Conservation (phyloP, 352 stramenopile genomes). For the Phytophthora multivora region DNA sequence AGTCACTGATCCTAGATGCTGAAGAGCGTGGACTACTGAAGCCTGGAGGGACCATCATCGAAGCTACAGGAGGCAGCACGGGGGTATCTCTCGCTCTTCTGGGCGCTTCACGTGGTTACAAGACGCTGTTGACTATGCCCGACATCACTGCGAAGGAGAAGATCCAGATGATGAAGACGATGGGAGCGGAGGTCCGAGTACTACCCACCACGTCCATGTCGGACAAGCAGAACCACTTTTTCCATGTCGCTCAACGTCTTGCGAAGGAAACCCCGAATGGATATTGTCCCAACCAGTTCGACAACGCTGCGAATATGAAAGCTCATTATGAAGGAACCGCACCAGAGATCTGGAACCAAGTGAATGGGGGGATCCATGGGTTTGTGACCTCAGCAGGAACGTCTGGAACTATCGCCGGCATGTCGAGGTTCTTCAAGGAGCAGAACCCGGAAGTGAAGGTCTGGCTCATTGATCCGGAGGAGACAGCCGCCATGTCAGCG, state of each 20-base stretch:
- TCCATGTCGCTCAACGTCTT: slow-evolving; percentile 69
- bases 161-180: slow-evolving; percentile 79
- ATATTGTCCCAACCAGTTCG: slow-evolving; percentile 77
- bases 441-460: slow-evolving; percentile 58
- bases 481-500: slow-evolving; percentile 84
- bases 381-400: slow-evolving; percentile 92
- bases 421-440: slow-evolving; percentile 94
- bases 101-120: slow-evolving; percentile 85
- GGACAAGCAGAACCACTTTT: slow-evolving; percentile 78
- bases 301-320: slow-evolving; percentile 75
- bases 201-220: slow-evolving; percentile 65
- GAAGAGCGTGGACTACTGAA: slow-evolving; percentile 87
- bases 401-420: slow-evolving; percentile 92
- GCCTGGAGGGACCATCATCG: slow-evolving; percentile 64
- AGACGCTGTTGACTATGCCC: slow-evolving; percentile 79
- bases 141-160: slow-evolving; percentile 74
- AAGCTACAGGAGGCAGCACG: slow-evolving; percentile 92
- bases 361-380: slow-evolving; percentile 89
- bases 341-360: slow-evolving; percentile 91
- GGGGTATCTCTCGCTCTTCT: slow-evolving; percentile 92
- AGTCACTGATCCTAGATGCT: slow-evolving; percentile 93
- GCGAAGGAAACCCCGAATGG: slow-evolving; percentile 37
- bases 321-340: slow-evolving; percentile 83
- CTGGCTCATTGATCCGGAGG: slow-evolving; percentile 83
- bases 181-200: slow-evolving; percentile 71